A percentile compares a stretch with the other conserved stretches of the same genome.
Evolutionary conservation across 1,284 basidiomycete species (phyloP).

Genomic region (Leccinum insolens): DNA sequence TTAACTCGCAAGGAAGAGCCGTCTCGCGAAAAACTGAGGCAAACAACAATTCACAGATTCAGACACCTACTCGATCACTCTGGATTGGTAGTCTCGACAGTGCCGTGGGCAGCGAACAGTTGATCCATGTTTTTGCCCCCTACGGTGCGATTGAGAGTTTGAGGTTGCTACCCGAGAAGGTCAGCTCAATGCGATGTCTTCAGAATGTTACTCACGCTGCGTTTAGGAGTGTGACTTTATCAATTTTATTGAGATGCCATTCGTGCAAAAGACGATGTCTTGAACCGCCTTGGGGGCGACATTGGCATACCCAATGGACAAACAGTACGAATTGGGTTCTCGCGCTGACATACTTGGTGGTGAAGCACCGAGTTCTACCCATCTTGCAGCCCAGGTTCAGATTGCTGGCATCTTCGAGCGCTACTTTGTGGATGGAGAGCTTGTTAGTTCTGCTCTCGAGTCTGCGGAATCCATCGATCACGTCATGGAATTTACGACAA

Average conservation of each 20-base stretch:
- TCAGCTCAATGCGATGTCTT: too few relatives aligned
- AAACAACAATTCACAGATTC: slow-evolving; percentile 67
- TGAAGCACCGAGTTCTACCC: slow-evolving; percentile 59
- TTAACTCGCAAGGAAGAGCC: slow-evolving; percentile 64
- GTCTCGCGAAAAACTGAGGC: slow-evolving; percentile 79
- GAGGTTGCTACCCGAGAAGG: slow-evolving; percentile 49
- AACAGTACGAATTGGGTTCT: too few relatives aligned
- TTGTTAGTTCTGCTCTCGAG: slow-evolving; percentile 79
- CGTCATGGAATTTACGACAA: slow-evolving; percentile 98
- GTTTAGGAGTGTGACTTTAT: too few relatives aligned
- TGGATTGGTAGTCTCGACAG: slow-evolving; percentile 99
- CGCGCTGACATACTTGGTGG: slow-evolving; percentile 41
- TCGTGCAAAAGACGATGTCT: too few relatives aligned
- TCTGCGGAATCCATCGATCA: slow-evolving; percentile 90
- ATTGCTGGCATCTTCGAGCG: slow-evolving; percentile 79
- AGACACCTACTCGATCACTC: slow-evolving; percentile 91
- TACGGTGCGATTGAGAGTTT: slow-evolving; percentile 97
- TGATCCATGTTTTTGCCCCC: slow-evolving; percentile 92
- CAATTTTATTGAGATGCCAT: too few relatives aligned
- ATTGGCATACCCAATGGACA: too few relatives aligned
- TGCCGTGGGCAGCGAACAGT: slow-evolving; percentile 90
- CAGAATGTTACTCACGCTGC: too few relatives aligned
- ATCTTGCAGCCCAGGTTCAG: slow-evolving; percentile 80
- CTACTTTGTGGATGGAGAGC: slow-evolving; percentile 82
- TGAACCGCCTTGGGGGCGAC: too few relatives aligned